Evolutionary conservation across 805 yeast species (phyloP), one percentile per base, ranked within the genome.

Genomic region (Cyberlindnera subsufficiens): DNA sequence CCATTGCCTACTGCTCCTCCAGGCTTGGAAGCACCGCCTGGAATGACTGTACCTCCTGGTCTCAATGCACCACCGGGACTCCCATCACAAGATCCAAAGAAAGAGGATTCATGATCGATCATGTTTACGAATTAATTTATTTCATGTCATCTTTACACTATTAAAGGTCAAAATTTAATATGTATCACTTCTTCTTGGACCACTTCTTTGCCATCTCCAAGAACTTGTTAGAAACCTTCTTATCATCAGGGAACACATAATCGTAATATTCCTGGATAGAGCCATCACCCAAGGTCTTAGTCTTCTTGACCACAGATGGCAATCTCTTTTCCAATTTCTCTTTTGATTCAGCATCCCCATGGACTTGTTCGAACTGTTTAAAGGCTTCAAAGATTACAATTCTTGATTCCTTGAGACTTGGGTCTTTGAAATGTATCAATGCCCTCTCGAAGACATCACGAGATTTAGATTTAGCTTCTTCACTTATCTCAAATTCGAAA

Each of bases 211-310:
- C 81, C 51, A 73, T 66, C 20, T 66, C 71, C 39, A 74, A 51
- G 35, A 77, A 62, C 39, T 64, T 69, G 14, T 61, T 52, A 41
- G 42, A 39, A 46, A 60, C 50, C 29, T 49, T 49, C 37, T 66
- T 71, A 50, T 80, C 86, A 36, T 82, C 86, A 1, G 90, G 86
- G 53, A 84, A 87, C 5, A 74, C 63, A 58, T 79, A 83, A 43
- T 79, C 89, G 40, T 68, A 54, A 49, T 69, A 69, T 52, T 80
- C 87, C 45, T 74, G 72, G 43, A 74, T 74, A 2, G 68, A 55
- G 3, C 77, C 81, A 37, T 69, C 74, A 3, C 58, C 64, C 25
- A 60, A 45, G 4, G 56, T 60, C 38, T 68, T 64, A 19, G 72
- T 61, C 51, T 72, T 68, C 49, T 69, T 76, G 16, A 74, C 73